Conservation (phyloP, 257 asterid genomes). For the Lithospermum erythrorhizon region DNA sequence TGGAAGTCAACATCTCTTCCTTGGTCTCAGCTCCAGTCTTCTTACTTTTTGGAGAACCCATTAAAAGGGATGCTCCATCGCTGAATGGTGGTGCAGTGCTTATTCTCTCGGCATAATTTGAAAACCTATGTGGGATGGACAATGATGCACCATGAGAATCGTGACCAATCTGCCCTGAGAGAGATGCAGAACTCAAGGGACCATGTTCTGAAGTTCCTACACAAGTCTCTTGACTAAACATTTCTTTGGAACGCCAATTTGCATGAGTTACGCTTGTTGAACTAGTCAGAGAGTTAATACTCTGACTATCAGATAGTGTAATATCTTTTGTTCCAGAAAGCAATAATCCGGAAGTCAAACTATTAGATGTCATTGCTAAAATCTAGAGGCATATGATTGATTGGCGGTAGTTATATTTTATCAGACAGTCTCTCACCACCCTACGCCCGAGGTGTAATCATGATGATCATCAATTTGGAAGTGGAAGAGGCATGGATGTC, state of each 20-base stretch:
- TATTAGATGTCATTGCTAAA: constrained; percentile 44
- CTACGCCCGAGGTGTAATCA: constrained; percentile 92
- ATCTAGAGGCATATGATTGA: constrained; percentile 65
- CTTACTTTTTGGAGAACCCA: constrained; percentile 75
- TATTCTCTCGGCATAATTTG: constrained; percentile 94
- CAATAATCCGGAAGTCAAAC: constrained; percentile 44
- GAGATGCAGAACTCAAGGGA: constrained; percentile 28
- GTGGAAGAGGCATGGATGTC: constrained; percentile 41
- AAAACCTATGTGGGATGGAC: constrained; percentile 55
- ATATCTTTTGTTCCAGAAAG: constrained; percentile 58
- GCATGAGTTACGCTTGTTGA: constrained; percentile 39
- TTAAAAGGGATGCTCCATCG: constrained; percentile 43
- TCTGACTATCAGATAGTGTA: constrained; percentile 31
- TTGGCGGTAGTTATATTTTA: constrained; percentile 50
- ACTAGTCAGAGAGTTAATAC: constrained; percentile 33
- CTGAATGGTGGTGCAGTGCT: constrained; percentile 53
- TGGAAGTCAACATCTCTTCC: constrained; percentile 64
- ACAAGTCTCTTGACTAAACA: constrained; percentile 29
- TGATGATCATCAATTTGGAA: constrained; percentile 41
- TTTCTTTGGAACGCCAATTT: constrained; percentile 31
- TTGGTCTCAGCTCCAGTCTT: constrained; percentile 84
- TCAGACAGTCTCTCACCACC: constrained; percentile 78
- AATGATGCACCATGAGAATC: constrained; percentile 51
- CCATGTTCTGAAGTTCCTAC: constrained; percentile 38
- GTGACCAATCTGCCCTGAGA: constrained; percentile 38